Conservation (phyloP, 108 stramenopile species). For the Pseudonitzschia multistriata region DNA sequence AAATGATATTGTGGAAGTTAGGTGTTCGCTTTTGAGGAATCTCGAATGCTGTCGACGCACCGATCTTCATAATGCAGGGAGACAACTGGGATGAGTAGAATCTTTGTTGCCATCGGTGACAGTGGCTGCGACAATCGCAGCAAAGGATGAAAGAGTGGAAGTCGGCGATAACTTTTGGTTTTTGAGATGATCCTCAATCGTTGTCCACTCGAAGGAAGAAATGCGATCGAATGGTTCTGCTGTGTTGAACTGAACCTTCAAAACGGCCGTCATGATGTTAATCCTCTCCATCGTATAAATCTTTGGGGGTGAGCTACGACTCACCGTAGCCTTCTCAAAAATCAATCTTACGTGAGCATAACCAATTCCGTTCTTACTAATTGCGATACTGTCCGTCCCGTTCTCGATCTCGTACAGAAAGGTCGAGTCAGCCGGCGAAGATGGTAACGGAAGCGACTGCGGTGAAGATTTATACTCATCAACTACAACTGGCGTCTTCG, state of each 20-base stretch:
- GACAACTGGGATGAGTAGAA: no score
- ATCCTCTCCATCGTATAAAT: background rate
- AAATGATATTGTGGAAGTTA: no score
- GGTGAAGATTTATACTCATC: no score
- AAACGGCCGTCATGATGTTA: background rate
- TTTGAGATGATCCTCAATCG: conserved; percentile 10
- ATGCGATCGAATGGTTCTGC: background rate
- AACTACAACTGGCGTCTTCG: background rate
- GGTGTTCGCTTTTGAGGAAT: no score
- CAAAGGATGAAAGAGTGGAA: no score
- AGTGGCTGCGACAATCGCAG: no score
- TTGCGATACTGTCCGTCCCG: conserved; percentile 14
- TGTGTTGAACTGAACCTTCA: background rate
- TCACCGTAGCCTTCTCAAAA: background rate
- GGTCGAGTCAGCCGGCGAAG: background rate
- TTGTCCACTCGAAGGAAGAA: conserved; percentile 14
- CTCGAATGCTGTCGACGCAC: no score
- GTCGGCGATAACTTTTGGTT: no score
- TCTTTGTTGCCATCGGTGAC: no score
- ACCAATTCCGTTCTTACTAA: conserved; percentile 20
- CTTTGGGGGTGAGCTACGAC: background rate
- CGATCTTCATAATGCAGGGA: no score
- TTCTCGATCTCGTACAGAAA: conserved; percentile 10
- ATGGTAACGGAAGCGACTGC: background rate
- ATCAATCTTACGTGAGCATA: conserved; percentile 7